Evolutionary conservation across 164 flowering plant genomes (phyloP).

Genomic region (Hamamelis virginiana): DNA sequence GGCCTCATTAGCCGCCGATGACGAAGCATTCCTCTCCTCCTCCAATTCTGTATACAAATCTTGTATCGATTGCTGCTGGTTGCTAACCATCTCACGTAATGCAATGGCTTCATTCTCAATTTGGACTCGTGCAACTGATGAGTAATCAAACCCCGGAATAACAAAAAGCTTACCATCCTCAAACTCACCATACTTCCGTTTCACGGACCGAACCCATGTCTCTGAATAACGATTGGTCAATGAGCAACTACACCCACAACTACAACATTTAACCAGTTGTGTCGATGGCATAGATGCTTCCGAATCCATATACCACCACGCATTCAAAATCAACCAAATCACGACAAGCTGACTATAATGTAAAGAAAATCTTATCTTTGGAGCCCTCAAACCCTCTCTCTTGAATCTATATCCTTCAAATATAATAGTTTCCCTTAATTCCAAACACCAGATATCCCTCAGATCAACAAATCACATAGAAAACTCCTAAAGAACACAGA

Average conservation of each 20-base stretch:
- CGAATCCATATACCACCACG: slow-evolving; percentile 41
- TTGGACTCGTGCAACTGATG: slow-evolving; percentile 59
- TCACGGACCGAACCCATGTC: slow-evolving; percentile 59
- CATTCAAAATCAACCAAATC: slow-evolving; percentile 25
- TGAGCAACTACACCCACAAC: slow-evolving; percentile 60
- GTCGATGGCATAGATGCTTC: slow-evolving; percentile 26
- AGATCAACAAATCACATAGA: slow-evolving; percentile 4
- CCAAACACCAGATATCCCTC: slow-evolving; percentile 14
- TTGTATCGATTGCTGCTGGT: slow-evolving; percentile 71
- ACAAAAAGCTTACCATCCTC: slow-evolving; percentile 28
- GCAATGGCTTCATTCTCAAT: slow-evolving; percentile 76
- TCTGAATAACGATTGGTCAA: slow-evolving; percentile 16
- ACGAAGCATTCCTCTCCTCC: slow-evolving; percentile 87
- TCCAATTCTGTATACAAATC: slow-evolving; percentile 71
- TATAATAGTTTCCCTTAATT: not conserved
- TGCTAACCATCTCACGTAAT: slow-evolving; percentile 69
- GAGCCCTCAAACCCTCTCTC: slow-evolving; percentile 8
- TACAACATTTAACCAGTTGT: slow-evolving; percentile 46
- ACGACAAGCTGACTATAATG: not conserved
- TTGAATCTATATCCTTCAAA: slow-evolving; percentile 6
- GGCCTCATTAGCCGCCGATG: slow-evolving; percentile 94
- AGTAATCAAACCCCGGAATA: slow-evolving; percentile 20
- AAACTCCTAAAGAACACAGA: not conserved
- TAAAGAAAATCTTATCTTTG: not conserved
- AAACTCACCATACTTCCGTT: slow-evolving; percentile 63